These are phyloP conservation scores for Penicillium goetzii DNA, from an alignment of 495 filamentous ascomycete species.

Conservation along the genomic window DNA sequence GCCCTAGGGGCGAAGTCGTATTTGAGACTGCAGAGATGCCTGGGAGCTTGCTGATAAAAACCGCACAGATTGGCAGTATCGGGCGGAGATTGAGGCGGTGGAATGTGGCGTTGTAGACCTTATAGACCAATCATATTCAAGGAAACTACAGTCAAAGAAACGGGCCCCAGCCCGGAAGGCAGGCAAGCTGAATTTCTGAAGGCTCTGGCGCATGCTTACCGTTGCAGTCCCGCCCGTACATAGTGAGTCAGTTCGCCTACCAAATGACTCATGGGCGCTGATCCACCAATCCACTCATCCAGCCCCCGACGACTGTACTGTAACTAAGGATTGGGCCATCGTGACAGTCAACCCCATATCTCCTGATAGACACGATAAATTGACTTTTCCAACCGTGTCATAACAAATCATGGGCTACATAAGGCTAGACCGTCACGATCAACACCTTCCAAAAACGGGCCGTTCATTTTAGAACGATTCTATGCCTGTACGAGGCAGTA, in stretches of 20 bases:
- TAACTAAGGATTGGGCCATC: no score
- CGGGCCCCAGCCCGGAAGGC: no score
- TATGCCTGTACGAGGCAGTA: no score
- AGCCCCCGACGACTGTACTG: not conserved
- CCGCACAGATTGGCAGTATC: slow-evolving; percentile 24
- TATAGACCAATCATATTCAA: not conserved
- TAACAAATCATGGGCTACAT: not conserved
- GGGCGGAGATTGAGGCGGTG: slow-evolving; percentile 27
- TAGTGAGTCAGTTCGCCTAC: slow-evolving; percentile 13
- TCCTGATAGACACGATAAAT: no score
- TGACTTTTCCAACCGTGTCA: not conserved
- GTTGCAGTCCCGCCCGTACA: not conserved
- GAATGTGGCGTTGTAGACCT: slow-evolving; percentile 13
- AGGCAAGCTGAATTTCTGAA: no score
- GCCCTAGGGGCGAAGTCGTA: slow-evolving; percentile 10
- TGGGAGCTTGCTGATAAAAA: slow-evolving; percentile 26
- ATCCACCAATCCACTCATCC: not conserved
- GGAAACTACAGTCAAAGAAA: not conserved
- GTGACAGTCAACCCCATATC: no score
- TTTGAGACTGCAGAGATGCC: slow-evolving; percentile 19
- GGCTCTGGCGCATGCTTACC: not conserved
- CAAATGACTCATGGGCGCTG: slow-evolving; percentile 7
- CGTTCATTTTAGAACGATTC: no score
- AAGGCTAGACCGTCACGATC: not conserved
- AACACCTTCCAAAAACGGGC: not conserved